Conservation (phyloP, 176 grass and related monocot genomes). For the Phragmites australis region DNA sequence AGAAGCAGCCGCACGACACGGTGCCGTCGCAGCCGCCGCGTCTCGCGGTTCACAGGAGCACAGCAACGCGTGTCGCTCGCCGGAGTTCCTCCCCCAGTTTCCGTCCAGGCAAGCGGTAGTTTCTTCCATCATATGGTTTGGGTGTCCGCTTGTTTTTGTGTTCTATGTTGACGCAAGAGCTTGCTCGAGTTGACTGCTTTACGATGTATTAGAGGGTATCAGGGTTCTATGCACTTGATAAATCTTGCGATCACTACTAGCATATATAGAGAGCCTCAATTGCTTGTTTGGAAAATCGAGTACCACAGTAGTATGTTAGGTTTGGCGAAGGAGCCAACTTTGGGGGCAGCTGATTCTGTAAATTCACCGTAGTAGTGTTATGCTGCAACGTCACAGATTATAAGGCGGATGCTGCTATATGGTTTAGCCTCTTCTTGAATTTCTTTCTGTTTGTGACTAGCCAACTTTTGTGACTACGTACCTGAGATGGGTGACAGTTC, state of each 20-base stretch:
- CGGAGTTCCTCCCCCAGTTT: neutral
- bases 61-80: neutral
- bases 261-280: neutral
- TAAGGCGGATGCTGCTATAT: neutral
- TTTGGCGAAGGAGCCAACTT: neutral
- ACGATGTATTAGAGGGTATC: neutral
- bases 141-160: neutral
- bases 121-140: neutral
- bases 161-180: neutral
- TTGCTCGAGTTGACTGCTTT: neutral
- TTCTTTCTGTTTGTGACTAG: neutral
- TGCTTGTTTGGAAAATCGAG: neutral
- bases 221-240: neutral
- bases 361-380: neutral
- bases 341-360: neutral
- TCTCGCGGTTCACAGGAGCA: neutral
- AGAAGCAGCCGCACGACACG: conserved; percentile 1
- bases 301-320: neutral
- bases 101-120: neutral
- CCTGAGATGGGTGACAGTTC: neutral
- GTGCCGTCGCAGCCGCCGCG: neutral
- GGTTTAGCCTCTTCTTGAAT: neutral
- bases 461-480: neutral
- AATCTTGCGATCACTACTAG: neutral
- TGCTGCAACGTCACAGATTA: neutral